These are phyloP conservation scores for Aphanomyces stellatus DNA, from an alignment of 352 stramenopile species.

Conservation along the genomic window DNA sequence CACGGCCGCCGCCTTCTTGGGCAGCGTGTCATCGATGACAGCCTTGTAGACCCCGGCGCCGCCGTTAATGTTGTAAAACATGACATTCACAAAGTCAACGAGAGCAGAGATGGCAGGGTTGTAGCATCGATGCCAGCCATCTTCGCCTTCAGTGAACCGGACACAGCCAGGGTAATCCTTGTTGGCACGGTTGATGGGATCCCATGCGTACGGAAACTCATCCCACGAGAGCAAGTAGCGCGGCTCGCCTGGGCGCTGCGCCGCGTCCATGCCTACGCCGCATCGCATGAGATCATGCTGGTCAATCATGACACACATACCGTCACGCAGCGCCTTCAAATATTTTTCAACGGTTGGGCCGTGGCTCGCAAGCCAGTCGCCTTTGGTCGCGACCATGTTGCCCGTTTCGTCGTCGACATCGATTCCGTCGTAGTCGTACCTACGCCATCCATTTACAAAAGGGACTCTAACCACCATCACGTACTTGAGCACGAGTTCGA, in stretches of 20 bases:
- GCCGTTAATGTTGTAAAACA: slow-evolving; percentile 9
- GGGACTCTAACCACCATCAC: not conserved
- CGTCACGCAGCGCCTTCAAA: not conserved
- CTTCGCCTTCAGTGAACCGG: not conserved
- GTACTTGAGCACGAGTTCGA: slow-evolving; percentile 10
- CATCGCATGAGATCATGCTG: not conserved
- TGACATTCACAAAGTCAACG: slow-evolving; percentile 3
- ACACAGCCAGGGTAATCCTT: not conserved
- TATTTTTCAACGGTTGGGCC: not conserved
- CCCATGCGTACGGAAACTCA: not conserved
- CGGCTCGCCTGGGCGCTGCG: not conserved
- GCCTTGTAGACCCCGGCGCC: not conserved
- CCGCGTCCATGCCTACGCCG: not conserved
- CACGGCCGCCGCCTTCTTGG: not conserved
- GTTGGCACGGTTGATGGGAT: not conserved
- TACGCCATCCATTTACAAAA: not conserved
- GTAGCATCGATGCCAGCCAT: not conserved
- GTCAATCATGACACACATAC: not conserved
- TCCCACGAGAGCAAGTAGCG: slow-evolving; percentile 12
- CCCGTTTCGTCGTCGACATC: slow-evolving; percentile 5
- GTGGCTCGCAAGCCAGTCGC: not conserved
- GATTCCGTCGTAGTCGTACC: slow-evolving; percentile 9
- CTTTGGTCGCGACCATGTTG: not conserved
- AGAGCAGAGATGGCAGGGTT: not conserved
- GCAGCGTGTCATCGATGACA: not conserved